Evolutionary conservation across 1,284 basidiomycete genomes (phyloP), one percentile per base, ranked within the genome.

Genomic region (Pascua guehoae): DNA sequence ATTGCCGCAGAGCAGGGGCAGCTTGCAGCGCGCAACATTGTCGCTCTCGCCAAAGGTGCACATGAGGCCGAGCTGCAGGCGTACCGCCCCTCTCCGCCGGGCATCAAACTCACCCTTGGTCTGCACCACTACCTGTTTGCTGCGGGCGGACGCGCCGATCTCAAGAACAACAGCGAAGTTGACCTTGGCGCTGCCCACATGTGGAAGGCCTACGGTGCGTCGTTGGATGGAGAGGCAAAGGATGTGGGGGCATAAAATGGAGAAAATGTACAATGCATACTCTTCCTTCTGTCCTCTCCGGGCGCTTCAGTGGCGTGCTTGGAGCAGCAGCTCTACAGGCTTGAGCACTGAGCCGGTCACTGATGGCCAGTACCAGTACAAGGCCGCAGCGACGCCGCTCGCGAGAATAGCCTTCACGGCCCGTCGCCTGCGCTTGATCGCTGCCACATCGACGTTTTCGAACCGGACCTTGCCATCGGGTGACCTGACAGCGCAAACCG

Each of bases 41-140:
- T 76, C 18, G 53, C 62, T 12, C 57, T 78, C 38, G 12, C 45
- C 12, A 46, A 36, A 14, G 24, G 24, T 5, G 15, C 32, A 9
- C 15, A 14, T 5, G 14, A 7, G 12, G 49, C 63, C 15, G 62
- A 53, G 51, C 67, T 89, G 36, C 83, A 85, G 60, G 69, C 72
- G 15, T 88, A 88, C 70, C 76, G 66, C 10, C 81, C 82, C 12
- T 79, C 80, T 8, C 69, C 79, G 12, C 85, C 85, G 5, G 83
- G 80, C 47, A 88, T 88, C 79, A 87, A 87, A 72, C 80, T 89
- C 12, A 84, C 86, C 0, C 79, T 88, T 32, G 86, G 86, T 2
- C 69, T 86, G 59, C 77, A 65, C n/a, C 77, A 78, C 57, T 75
- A 74, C 24, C 24, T 32, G 4, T 32, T 32, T 32, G 24, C 24